These are phyloP conservation scores for Vaccinium myrtillus DNA, from an alignment of 148 eudicot genomes.

Conservation along the genomic window DNA sequence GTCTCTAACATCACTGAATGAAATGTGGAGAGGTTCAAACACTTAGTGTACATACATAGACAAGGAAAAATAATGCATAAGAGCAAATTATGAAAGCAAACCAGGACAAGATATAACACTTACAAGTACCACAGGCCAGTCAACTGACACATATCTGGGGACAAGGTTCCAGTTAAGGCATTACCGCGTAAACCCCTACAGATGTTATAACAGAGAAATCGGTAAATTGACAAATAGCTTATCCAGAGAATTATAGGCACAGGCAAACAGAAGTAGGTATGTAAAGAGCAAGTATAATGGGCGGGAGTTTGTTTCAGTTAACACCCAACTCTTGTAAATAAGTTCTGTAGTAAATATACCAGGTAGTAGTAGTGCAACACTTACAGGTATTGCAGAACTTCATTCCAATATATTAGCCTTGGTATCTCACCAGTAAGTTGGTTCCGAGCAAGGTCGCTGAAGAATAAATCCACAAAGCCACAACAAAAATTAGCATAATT, in stretches of 20 bases:
- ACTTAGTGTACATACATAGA: too few species aligned
- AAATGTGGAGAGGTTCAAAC: background rate
- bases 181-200: conserved; percentile 61
- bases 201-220: background rate
- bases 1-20: conserved; percentile 56
- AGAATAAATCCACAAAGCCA: background rate
- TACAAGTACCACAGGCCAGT: conserved; percentile 83
- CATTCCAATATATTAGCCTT: conserved; percentile 74
- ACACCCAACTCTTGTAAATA: background rate
- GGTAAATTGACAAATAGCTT: background rate
- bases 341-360: background rate
- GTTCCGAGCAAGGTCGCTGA: conserved; percentile 65
- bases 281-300: background rate
- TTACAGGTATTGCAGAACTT: conserved; percentile 70
- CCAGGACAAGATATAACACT: conserved; percentile 17
- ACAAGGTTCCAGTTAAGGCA: conserved; percentile 57
- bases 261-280: background rate
- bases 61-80: background rate
- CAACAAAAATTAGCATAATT: background rate
- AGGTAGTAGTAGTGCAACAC: conserved; percentile 7
- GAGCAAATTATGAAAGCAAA: background rate
- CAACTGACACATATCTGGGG: conserved; percentile 75
- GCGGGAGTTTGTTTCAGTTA: too few species aligned
- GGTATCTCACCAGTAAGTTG: conserved; percentile 69
- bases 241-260: background rate